Base-by-base conservation (phyloP, 441 rosid genomes). In the Brassica balearica region DNA sequence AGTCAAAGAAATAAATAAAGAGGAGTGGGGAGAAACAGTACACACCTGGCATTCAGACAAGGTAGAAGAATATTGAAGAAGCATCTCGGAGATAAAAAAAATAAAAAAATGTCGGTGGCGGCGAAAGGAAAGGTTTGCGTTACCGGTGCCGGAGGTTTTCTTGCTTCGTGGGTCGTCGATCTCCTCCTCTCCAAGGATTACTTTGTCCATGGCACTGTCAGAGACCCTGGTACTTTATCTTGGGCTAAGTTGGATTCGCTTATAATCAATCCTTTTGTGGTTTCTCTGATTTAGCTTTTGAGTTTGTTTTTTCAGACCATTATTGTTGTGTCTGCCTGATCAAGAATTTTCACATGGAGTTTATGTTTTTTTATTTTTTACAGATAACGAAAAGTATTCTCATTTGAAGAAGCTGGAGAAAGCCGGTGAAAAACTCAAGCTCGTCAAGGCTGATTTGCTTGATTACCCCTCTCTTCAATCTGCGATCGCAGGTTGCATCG, bases 101-200 rank as follows among this genome's bases (percentile, higher is more conserved):
- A 72, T 68, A 6, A 65, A 43, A 41, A 78, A 69, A 82, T 63
- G 85, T 64, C 82, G 20, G 68, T 17, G 23, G 77, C 72, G 4
- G 72, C 63, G 68, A 85, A 76, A 60, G 79, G 71, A 60, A 78
- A 17, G 22, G 85, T 87, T 11, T 88, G 94, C 27, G 90, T 87
- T 1, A 90, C 90, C 1, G 94, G 94, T 20, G 94, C 90, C 2
- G 94, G 91, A 51, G 94, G 94, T 1, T 90, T 75, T 76, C 9
- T 88, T 0, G 90, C 82, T 34, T 88, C 94, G 2, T 88, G 91
- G 90, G 62, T 84, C 62, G 85, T 88, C 29, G 85, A 88, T 82
- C 81, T 85, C 75, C 90, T 87, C 11, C 90, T 89, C 68, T 88
- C 87, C 72, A 79, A 76, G 53, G 83, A 78, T 79, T 88, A 86